Evolutionary conservation across 306 rosid genomes (phyloP).

Genomic region (Comarum palustre): DNA sequence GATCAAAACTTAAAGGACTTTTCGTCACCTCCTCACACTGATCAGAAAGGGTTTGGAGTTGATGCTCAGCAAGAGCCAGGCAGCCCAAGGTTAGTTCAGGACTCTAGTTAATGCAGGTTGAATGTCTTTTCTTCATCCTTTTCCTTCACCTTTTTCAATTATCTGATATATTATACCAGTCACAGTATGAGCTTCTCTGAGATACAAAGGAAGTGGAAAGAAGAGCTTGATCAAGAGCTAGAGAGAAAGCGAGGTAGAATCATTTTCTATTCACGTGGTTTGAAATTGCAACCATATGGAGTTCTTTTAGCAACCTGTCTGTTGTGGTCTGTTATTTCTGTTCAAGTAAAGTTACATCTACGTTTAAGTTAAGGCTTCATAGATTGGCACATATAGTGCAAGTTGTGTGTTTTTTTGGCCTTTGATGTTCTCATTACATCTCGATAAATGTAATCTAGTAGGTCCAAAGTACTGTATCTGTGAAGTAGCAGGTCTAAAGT

Average conservation of each 20-base stretch:
- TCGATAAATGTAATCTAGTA: neutral
- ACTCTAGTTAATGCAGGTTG: slow-evolving; percentile 5
- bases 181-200: slow-evolving; percentile 73
- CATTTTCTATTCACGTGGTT: slow-evolving; percentile 13
- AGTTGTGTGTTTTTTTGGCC: neutral
- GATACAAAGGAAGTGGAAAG: slow-evolving; percentile 96
- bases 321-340: neutral
- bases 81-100: slow-evolving; percentile 70
- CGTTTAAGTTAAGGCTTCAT: neutral
- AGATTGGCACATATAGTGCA: neutral
- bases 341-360: neutral
- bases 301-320: neutral
- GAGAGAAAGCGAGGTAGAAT: slow-evolving; percentile 83
- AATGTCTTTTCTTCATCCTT: neutral
- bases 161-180: slow-evolving; percentile 24
- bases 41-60: slow-evolving; percentile 52
- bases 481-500: neutral
- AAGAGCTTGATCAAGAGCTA: slow-evolving; percentile 97
- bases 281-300: neutral
- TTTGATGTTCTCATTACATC: neutral
- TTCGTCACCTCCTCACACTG: slow-evolving; percentile 55
- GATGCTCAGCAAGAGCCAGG: slow-evolving; percentile 71
- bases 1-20: slow-evolving; percentile 52
- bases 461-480: neutral
- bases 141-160: slow-evolving; percentile 6